Conservation (phyloP, 23 red algal species). For the Porphyridium purpureum region DNA sequence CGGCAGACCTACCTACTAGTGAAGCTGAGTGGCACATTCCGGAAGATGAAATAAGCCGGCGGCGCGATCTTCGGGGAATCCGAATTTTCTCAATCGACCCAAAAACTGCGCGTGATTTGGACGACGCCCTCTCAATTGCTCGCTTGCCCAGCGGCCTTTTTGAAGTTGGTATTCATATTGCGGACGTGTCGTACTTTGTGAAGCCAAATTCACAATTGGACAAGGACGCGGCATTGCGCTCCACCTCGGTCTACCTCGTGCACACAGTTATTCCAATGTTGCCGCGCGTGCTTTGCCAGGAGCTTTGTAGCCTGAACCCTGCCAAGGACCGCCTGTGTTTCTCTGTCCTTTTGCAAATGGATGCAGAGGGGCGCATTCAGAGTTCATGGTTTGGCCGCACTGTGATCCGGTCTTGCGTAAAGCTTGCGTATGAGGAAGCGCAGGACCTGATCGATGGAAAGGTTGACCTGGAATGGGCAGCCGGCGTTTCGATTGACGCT, state of each 20-base stretch:
- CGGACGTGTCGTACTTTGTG: constrained; percentile 17
- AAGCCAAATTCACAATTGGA: neutral
- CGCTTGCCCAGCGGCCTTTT: neutral
- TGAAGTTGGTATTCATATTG: constrained; percentile 7
- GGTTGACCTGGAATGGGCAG: neutral
- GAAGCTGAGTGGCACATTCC: neutral
- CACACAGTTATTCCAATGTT: constrained; percentile 11
- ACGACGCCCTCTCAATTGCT: neutral
- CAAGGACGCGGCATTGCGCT: constrained; percentile 1
- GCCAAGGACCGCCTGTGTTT: neutral
- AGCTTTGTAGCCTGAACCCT: constrained; percentile 5
- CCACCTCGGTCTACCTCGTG: constrained; percentile 7
- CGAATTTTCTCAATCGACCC: neutral
- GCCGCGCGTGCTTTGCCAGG: constrained; percentile 4
- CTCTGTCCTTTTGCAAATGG: neutral
- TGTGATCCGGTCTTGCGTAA: constrained; percentile 4
- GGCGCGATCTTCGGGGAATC: neutral
- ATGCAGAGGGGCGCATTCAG: neutral
- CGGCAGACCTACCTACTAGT: neutral
- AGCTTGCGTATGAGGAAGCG: constrained; percentile 2
- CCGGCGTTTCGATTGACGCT: neutral
- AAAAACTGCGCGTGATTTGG: neutral
- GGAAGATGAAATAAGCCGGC: neutral
- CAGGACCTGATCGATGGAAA: constrained; percentile 5
- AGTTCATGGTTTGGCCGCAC: constrained; percentile 7